Conservation (phyloP, 129 eudicot species). For the Heracleum sosnowskyi region DNA sequence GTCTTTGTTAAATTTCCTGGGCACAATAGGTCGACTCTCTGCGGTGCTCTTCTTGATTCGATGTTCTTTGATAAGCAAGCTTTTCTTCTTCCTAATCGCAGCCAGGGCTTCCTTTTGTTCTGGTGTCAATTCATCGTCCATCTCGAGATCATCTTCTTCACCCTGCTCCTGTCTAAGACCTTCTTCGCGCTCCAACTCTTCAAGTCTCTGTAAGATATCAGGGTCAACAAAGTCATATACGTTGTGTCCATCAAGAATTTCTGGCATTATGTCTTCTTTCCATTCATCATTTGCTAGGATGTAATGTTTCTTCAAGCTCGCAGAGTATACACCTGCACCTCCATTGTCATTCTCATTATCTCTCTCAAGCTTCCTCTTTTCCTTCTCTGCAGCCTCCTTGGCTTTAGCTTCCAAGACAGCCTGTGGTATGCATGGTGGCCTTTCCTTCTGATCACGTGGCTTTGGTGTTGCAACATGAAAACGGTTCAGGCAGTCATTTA, state of each 20-base stretch:
- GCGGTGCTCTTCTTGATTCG: constrained; percentile 85
- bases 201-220: constrained; percentile 76
- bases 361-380: constrained; percentile 66
- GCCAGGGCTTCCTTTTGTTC: constrained; percentile 59
- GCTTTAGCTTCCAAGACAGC: constrained; percentile 78
- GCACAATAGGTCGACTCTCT: constrained; percentile 74
- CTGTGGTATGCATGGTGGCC: constrained; percentile 70
- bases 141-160: constrained; percentile 59
- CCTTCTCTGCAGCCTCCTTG: constrained; percentile 42
- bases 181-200: constrained; percentile 87
- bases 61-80: constrained; percentile 63
- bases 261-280: constrained; percentile 85
- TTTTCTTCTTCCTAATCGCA: constrained; percentile 74
- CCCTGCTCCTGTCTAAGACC: constrained; percentile 51
- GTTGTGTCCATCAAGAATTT: constrained; percentile 87
- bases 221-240: constrained; percentile 85
- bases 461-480: constrained; percentile 89
- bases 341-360: constrained; percentile 84
- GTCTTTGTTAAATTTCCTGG: constrained; percentile 77
- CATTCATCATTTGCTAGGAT: constrained; percentile 77
- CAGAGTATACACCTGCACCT: constrained; percentile 96
- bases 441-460: constrained; percentile 79
- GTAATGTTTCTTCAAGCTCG: constrained; percentile 82
- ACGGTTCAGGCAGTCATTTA: constrained; percentile 77
- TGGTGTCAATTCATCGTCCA: constrained; percentile 64